Conservation (phyloP, 2,329 filamentous ascomycete species). For the Trichophaea hybrida region DNA sequence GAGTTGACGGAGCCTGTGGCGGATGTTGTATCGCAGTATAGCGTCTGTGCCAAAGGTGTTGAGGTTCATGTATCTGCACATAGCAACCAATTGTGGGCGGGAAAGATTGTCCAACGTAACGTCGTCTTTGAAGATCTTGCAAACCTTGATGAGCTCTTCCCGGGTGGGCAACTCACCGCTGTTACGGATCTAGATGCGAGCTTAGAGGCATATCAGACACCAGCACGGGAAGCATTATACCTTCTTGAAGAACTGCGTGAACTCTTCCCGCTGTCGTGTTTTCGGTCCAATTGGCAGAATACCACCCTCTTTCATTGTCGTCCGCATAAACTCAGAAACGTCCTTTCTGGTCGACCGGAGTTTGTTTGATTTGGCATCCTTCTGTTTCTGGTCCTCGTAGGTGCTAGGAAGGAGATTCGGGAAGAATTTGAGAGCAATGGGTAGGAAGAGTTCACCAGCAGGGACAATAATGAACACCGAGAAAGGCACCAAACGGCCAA, state of each 20-base stretch:
- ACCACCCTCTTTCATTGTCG: conserved; percentile 84
- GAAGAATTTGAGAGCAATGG: conserved; percentile 84
- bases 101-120: conserved; percentile 93
- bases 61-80: conserved; percentile 97
- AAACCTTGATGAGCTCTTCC: conserved; percentile 93
- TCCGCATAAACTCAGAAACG: conserved; percentile 76
- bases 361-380: conserved; percentile 70
- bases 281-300: conserved; percentile 62
- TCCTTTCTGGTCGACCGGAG: conserved; percentile 81
- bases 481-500: conserved; percentile 84
- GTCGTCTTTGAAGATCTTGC: conserved; percentile 98
- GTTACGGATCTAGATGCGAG: conserved; percentile 36
- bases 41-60: conserved; percentile 94
- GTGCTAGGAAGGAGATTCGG: conserved; percentile 95
- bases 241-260: conserved; percentile 94
- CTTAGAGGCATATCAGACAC: background rate
- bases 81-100: conserved; percentile 85
- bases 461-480: conserved; percentile 95
- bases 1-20: conserved; percentile 97
- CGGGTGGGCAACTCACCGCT: conserved; percentile 81
- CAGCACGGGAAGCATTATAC: conserved; percentile 36
- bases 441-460: conserved; percentile 83
- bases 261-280: conserved; percentile 83
- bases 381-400: conserved; percentile 81
- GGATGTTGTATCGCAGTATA: conserved; percentile 93